Conservation (phyloP, 345 rosid species). For the Conringia planisiliqua region DNA sequence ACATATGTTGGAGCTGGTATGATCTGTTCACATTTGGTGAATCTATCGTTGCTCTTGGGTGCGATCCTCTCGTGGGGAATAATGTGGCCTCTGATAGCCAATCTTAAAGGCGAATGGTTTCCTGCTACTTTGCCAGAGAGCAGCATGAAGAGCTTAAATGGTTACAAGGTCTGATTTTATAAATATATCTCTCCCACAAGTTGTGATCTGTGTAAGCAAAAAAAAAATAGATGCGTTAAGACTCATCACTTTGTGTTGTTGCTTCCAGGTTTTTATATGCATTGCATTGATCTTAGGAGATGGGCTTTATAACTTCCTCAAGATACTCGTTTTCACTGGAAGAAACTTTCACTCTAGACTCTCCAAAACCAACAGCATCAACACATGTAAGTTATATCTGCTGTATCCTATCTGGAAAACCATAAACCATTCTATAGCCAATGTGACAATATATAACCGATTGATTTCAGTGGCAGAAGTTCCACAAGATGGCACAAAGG, state of each 20-base stretch:
- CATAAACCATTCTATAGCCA: neutral
- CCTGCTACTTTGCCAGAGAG: slow-evolving; percentile 47
- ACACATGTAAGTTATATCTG: slow-evolving; percentile 40
- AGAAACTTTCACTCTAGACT: slow-evolving; percentile 40
- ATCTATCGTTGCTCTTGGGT: slow-evolving; percentile 83
- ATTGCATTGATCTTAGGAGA: slow-evolving; percentile 86
- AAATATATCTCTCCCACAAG: neutral
- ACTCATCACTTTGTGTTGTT: slow-evolving; percentile 35
- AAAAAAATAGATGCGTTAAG: neutral
- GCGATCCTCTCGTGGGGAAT: slow-evolving; percentile 90
- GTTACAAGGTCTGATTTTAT: slow-evolving; percentile 60
- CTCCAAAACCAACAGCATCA: slow-evolving; percentile 34
- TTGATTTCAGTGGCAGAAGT: slow-evolving; percentile 1
- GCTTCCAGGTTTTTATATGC: slow-evolving; percentile 76
- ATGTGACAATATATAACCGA: neutral
- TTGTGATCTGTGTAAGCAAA: neutral
- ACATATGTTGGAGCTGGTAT: slow-evolving; percentile 93
- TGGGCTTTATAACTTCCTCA: slow-evolving; percentile 86
- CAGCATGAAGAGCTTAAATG: slow-evolving; percentile 86
- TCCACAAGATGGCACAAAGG: slow-evolving; percentile 16
- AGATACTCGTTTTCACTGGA: slow-evolving; percentile 60
- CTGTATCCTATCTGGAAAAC: neutral
- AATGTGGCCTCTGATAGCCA: slow-evolving; percentile 85
- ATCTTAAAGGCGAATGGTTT: slow-evolving; percentile 76
- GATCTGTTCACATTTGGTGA: slow-evolving; percentile 96